A percentile compares a stretch with the other conserved stretches of the same genome.
These are phyloP conservation scores for Vitis hybrid DNA, from an alignment of 177 flowering plant species.

Conservation along the genomic window DNA sequence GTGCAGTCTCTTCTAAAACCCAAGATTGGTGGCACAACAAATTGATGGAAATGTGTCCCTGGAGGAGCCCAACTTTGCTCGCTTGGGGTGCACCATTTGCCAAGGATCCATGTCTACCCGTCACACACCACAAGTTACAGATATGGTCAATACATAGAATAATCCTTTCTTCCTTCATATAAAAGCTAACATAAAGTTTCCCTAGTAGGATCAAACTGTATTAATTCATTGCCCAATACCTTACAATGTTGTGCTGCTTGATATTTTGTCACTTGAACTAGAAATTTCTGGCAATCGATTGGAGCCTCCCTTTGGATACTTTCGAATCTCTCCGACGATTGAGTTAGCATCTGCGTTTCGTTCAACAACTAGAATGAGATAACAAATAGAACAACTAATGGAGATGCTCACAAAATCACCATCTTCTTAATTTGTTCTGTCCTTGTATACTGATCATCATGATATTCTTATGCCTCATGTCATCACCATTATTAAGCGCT, in stretches of 20 bases:
- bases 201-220: too few species aligned
- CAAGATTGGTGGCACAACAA: constrained; percentile 84
- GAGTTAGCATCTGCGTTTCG: constrained; percentile 1
- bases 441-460: too few species aligned
- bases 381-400: too few species aligned
- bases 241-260: not conserved
- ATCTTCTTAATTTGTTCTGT: too few species aligned
- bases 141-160: too few species aligned
- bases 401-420: too few species aligned
- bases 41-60: constrained; percentile 92
- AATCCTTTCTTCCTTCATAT: too few species aligned
- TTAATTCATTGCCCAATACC: not conserved
- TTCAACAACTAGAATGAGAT: too few species aligned
- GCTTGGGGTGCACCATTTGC: constrained; percentile 81
- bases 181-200: too few species aligned
- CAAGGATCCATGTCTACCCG: constrained; percentile 87
- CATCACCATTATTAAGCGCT: too few species aligned
- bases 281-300: not conserved
- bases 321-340: not conserved
- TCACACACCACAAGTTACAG: too few species aligned
- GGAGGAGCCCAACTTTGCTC: constrained; percentile 85
- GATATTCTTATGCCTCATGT: too few species aligned
- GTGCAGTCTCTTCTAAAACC: constrained; percentile 77
- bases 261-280: constrained; percentile 1
- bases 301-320: not conserved